Base-by-base conservation (phyloP, 1,284 basidiomycete genomes). In the Tylopilus orsonianus region DNA sequence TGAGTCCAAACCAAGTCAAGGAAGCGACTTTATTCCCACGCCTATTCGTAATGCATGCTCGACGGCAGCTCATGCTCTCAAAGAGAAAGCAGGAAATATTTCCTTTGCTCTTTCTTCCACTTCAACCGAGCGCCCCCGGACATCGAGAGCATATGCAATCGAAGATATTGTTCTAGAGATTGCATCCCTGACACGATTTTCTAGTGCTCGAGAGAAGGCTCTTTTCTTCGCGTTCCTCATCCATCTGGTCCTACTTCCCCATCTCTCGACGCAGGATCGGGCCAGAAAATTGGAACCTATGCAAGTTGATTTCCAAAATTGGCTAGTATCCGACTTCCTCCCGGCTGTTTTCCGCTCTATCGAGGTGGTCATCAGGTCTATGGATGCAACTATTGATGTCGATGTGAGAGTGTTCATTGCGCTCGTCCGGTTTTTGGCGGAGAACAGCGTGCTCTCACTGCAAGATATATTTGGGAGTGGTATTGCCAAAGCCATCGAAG, bases 391-490 rank as follows among this genome's bases (percentile, higher is more conserved):
- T 30, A 42, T 73, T n/a, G 73, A 80, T 38, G 50, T 79, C 6
- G 83, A 85, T 54, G 76, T 78, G 7, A 67, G 74, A 14, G 59
- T 83, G 10, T 85, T 81, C 53, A 53, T 71, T 12, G 60, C 70
- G 16, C 60, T 78, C 33, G 38, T 80, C 45, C 63, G 65, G 8
- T 68, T 66, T 41, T 24, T 74, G 24, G 55, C 68, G 14, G 50
- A 58, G 8, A 52, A 70, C 47, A 54, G 46, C 8, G 41, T 44
- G 1, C 18, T 48, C 5, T 46, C 62, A 9, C 20, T 71, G 14
- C 19, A 45, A 8, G 53, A 64, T 6, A 42, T 71, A 13, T 35
- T 78, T 3, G 77, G 74, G 4, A 30, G 55, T 3, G 53, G 59
- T 6, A 45, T 71, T 7, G 52, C 59, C 13, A 20, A 47, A 4